Evolutionary conservation across 306 rosid genomes (phyloP).

Genomic region (Malus fusca): DNA sequence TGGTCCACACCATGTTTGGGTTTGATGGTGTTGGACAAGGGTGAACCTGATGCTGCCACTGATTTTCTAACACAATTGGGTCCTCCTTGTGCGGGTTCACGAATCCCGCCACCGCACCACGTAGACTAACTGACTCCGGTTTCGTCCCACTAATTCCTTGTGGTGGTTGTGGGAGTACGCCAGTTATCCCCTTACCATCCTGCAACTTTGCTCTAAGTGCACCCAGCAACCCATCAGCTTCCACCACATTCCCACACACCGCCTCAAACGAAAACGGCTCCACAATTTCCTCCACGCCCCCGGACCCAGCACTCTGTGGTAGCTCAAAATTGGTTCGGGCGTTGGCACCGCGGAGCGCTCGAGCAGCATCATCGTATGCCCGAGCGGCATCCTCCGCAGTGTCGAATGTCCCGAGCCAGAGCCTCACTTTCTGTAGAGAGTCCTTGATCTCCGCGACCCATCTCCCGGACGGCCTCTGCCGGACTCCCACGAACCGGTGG

Average conservation of each 20-base stretch:
- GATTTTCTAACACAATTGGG: background rate
- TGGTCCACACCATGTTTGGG: background rate
- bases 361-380: slow-evolving; percentile 58
- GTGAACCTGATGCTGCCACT: background rate
- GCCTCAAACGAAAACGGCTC: slow-evolving; percentile 69
- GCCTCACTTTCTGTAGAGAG: slow-evolving; percentile 63
- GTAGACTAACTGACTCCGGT: background rate
- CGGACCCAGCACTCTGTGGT: background rate
- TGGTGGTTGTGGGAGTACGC: slow-evolving; percentile 12
- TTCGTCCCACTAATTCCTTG: background rate
- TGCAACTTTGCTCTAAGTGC: slow-evolving; percentile 57
- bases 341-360: slow-evolving; percentile 57
- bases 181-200: slow-evolving; percentile 25
- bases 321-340: slow-evolving; percentile 70
- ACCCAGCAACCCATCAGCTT: slow-evolving; percentile 42
- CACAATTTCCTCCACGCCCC: background rate
- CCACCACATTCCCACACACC: slow-evolving; percentile 16
- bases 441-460: slow-evolving; percentile 91
- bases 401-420: slow-evolving; percentile 79
- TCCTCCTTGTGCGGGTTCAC: background rate
- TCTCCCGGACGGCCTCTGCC: slow-evolving; percentile 72
- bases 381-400: slow-evolving; percentile 65
- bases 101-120: background rate
- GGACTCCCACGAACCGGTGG: slow-evolving; percentile 60
- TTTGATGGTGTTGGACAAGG: background rate